Base-by-base conservation (phyloP, 352 stramenopile species). In the Pythium aquatile region DNA sequence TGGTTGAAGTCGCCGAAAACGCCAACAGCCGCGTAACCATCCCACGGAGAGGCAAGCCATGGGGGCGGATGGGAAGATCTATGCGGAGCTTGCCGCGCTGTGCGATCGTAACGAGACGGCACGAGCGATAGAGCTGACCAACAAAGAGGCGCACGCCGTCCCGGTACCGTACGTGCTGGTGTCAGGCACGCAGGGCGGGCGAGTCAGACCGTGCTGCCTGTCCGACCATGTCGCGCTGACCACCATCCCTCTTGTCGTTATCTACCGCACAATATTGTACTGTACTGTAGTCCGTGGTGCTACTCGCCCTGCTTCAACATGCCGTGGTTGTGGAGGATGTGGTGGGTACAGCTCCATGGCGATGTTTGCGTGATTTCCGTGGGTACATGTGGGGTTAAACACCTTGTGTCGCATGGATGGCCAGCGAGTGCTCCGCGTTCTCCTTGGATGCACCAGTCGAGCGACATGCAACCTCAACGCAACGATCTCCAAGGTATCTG, bases 391-490 rank as follows among this genome's bases (percentile, higher is more conserved):
- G 32, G 37, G 24, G 44, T 52, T 32, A 30, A 29, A 42, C 16
- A n/a, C 42, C n/a, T 48, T 35, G 61, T 67, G 61, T 61, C 61
- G n/a, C 17, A 67, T 40, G 58, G 20, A 14, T 20, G 39, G 10
- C n/a, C 33, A 65, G 56, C 13, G 20, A n/a, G 28, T 69, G 5
- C 47, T 61, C 2, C 32, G 57, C 47, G 28, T 58, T 55, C 46
- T 71, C 28, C 58, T 71, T 51, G 44, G 4, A 28, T 59, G 64
- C 51, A 20, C 28, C 28, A 11, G 17, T 33, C 32, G 46, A 46
- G 58, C 52, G 46, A 63, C 54, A 59, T 66, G 52, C 44, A 56
- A 66, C 47, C 35, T 65, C 51, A 65, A 70, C 28, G 46, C 57
- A 20, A 13, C 58, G 6, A 47, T 70, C 32, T 33, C 52, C 44